Conservation (phyloP, 495 filamentous ascomycete species). For the Lasiosphaeriaceae sp. region DNA sequence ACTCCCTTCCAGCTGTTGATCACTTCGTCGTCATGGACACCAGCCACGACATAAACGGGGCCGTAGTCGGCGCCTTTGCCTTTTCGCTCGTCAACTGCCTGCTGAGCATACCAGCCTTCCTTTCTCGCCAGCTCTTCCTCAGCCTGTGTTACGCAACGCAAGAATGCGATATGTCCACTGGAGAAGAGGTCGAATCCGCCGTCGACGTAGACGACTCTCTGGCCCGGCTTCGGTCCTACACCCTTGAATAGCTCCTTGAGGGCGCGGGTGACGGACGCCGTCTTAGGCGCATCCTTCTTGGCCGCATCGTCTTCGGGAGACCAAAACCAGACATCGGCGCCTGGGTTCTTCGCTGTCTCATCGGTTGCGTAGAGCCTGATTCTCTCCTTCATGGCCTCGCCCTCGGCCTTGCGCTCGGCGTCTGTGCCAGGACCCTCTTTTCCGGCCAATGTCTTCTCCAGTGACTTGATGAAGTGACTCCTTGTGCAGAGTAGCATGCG, state of each 20-base stretch:
- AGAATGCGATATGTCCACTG: conserved; percentile 92
- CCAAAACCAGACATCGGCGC: conserved; percentile 80
- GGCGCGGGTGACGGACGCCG: conserved; percentile 43
- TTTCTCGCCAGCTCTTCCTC: conserved; percentile 64
- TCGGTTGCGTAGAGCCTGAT: conserved; percentile 85
- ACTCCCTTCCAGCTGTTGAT: conserved; percentile 95
- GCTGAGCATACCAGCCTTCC: conserved; percentile 69
- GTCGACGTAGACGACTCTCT: conserved; percentile 89
- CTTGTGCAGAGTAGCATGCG: conserved; percentile 93
- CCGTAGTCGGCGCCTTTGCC: conserved; percentile 67
- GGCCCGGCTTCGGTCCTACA: conserved; percentile 61
- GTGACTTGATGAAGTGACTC: conserved; percentile 78
- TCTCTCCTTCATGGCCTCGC: conserved; percentile 59
- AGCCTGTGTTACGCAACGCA: conserved; percentile 64
- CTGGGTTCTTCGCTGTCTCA: conserved; percentile 64
- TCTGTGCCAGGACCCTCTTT: conserved; percentile 65
- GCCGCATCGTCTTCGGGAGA: conserved; percentile 48
- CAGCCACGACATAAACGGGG: conserved; percentile 81
- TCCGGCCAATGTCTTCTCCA: conserved; percentile 63
- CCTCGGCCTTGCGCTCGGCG: conserved; percentile 59
- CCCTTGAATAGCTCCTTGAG: conserved; percentile 67
- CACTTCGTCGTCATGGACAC: conserved; percentile 88
- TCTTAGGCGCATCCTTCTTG: conserved; percentile 40
- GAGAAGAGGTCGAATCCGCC: conserved; percentile 97
- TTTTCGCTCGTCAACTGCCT: conserved; percentile 56